Conservation (phyloP, 2,329 filamentous ascomycete species). For the Rhytidhysteron rufulum region DNA sequence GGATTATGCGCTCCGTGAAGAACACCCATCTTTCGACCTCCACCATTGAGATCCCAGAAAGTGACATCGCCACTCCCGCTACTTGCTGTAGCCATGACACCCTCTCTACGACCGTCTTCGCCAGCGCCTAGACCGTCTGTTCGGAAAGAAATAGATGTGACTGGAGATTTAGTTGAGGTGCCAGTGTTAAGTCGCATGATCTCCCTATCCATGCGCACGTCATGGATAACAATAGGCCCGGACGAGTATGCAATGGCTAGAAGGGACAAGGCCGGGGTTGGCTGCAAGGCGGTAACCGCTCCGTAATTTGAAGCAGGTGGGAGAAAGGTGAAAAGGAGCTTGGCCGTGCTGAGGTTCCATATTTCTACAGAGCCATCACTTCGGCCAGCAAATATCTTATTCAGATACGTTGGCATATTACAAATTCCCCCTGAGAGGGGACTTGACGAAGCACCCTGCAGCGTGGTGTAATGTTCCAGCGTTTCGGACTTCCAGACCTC, state of each 20-base stretch:
- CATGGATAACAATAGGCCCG: conserved; percentile 74
- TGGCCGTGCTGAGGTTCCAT: conserved; percentile 92
- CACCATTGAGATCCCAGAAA: conserved; percentile 92
- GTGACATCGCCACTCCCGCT: conserved; percentile 79
- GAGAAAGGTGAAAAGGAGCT: conserved; percentile 84
- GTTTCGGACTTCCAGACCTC: conserved; percentile 85
- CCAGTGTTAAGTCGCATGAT: conserved; percentile 67
- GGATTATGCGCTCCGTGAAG: conserved; percentile 85
- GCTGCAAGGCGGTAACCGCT: conserved; percentile 80
- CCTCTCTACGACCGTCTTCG: conserved; percentile 74
- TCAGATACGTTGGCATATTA: conserved; percentile 91
- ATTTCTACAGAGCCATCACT: conserved; percentile 89
- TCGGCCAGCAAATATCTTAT: conserved; percentile 89
- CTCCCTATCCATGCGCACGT: conserved; percentile 73
- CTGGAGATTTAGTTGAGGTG: conserved; percentile 56
- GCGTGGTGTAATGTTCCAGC: conserved; percentile 85
- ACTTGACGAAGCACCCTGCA: conserved; percentile 59
- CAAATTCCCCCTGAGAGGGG: conserved; percentile 74
- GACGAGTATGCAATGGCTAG: conserved; percentile 83
- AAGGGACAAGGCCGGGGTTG: conserved; percentile 77
- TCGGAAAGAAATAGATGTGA: conserved; percentile 84
- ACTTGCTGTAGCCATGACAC: conserved; percentile 91
- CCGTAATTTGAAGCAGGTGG: conserved; percentile 70
- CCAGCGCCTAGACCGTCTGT: conserved; percentile 86
- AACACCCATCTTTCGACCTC: conserved; percentile 80